Percentiles rank a stretch among this genome's conserved stretches.
These are phyloP conservation scores for Ustilago curta DNA, from an alignment of 1,284 basidiomycete genomes.

Conservation along the genomic window DNA sequence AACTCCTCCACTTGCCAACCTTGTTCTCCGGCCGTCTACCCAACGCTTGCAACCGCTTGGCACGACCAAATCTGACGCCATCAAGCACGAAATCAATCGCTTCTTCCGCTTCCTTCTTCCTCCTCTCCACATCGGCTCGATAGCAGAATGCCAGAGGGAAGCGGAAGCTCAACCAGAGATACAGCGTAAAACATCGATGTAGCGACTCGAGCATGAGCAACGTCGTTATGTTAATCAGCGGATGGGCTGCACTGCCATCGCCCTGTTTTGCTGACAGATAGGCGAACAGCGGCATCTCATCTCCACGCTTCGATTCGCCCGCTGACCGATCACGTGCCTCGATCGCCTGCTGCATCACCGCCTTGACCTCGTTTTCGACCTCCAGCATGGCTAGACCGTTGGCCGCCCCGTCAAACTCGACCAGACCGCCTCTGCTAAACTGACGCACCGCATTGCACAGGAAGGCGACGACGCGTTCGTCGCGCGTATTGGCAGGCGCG, in stretches of 20 bases:
- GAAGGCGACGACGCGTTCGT: conserved; percentile 69
- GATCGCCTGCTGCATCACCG: conserved; percentile 29
- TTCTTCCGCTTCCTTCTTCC: conserved; percentile 78
- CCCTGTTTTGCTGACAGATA: conserved; percentile 14
- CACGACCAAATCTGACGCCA: conserved; percentile 65
- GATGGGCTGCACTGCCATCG: conserved; percentile 20
- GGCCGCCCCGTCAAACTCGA: conserved; percentile 70
- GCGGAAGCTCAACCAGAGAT: conserved; percentile 89
- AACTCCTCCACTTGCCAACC: background rate
- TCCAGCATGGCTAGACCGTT: conserved; percentile 71
- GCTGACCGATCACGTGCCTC: conserved; percentile 7
- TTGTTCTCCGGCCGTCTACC: conserved; percentile 21
- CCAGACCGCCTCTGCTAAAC: conserved; percentile 70
- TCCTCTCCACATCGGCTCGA: conserved; percentile 72
- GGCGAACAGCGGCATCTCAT: conserved; percentile 27
- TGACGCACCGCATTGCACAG: conserved; percentile 69
- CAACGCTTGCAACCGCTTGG: conserved; percentile 47
- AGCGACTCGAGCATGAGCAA: conserved; percentile 78
- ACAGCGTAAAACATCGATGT: conserved; percentile 84
- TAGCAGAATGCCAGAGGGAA: conserved; percentile 80
- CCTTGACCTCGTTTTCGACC: conserved; percentile 37
- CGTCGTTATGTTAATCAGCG: conserved; percentile 60
- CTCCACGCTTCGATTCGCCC: background rate
- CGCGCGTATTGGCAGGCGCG: conserved; percentile 72
- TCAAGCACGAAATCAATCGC: conserved; percentile 74